These are phyloP conservation scores for Leccinum uliginosum DNA, from an alignment of 768 basidiomycete species.

Conservation along the genomic window DNA sequence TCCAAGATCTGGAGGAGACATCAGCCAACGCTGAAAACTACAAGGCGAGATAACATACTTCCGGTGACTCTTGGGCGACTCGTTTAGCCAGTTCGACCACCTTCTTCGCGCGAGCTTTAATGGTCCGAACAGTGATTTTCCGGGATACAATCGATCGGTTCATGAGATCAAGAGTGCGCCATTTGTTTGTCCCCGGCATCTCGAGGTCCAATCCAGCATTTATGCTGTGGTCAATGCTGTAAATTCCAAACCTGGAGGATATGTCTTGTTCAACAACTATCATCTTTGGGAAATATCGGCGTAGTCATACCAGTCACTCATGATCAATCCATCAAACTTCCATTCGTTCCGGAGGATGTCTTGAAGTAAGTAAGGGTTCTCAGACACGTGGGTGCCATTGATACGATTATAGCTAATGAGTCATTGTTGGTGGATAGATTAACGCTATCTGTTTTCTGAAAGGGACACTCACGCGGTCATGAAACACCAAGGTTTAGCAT, in stretches of 20 bases:
- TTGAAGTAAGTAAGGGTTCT: conserved; percentile 55
- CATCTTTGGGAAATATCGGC: background rate
- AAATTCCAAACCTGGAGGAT: conserved; percentile 60
- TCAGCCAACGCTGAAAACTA: background rate
- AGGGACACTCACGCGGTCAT: conserved; percentile 58
- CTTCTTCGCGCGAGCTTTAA: conserved; percentile 62
- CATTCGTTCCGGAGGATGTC: conserved; percentile 70
- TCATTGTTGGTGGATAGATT: background rate
- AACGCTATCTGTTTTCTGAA: background rate
- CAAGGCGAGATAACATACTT: conserved; percentile 35
- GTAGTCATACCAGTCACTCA: conserved; percentile 71
- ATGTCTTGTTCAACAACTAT: background rate
- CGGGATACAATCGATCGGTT: conserved; percentile 54
- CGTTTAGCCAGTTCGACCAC: conserved; percentile 70
- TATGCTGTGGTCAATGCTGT: conserved; percentile 57
- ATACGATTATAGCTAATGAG: conserved; percentile 61
- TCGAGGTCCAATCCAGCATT: conserved; percentile 81
- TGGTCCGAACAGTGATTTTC: conserved; percentile 59
- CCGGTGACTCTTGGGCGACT: conserved; percentile 61
- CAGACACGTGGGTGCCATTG: conserved; percentile 69
- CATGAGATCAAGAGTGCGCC: conserved; percentile 67
- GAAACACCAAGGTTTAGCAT: conserved; percentile 48
- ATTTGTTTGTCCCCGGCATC: conserved; percentile 75
- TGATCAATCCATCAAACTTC: conserved; percentile 67
- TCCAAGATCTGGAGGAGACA: conserved; percentile 50